phyloP scores from a whole-genome alignment of 2,329 filamentous ascomycete species.

The Exserohilum rostratum region DNA sequence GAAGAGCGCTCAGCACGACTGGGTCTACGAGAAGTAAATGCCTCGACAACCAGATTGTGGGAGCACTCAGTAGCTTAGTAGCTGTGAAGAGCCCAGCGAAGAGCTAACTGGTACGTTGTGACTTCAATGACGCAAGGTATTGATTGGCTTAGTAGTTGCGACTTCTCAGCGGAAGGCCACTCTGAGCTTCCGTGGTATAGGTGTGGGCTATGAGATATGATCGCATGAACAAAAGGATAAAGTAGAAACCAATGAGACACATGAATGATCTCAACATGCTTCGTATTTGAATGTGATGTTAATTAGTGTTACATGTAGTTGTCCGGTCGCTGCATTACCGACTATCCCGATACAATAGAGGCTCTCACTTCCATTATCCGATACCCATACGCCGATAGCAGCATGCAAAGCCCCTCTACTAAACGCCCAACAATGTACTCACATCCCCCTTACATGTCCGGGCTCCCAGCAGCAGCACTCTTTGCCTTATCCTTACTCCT shows the following conservation, averaged over 20 bases:
- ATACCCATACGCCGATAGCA: not conserved
- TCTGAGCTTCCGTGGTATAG: not conserved
- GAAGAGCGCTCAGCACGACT: conserved; percentile 84
- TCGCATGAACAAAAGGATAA: conserved; percentile 21
- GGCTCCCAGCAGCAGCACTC: not conserved
- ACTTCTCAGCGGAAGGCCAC: not conserved
- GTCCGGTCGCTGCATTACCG: not conserved
- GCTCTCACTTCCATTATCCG: not conserved
- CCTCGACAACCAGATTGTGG: not conserved
- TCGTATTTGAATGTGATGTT: conserved; percentile 4
- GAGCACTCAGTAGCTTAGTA: conserved; percentile 8
- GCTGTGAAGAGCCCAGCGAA: conserved; percentile 1
- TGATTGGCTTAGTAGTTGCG: conserved; percentile 4
- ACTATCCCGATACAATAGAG: too few species aligned
- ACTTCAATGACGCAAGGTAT: not conserved
- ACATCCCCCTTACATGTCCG: not conserved
- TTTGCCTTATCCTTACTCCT: conserved; percentile 21
- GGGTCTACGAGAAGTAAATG: conserved; percentile 89
- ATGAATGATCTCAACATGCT: conserved; percentile 27
- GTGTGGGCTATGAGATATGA: conserved; percentile 19
- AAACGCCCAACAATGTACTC: not conserved
- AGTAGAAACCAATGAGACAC: conserved; percentile 31
- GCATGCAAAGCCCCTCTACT: too few species aligned
- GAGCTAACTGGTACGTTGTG: not conserved
- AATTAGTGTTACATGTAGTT: not conserved